These are phyloP conservation scores for Simplicillium aogashimaense DNA, from an alignment of 2,329 filamentous ascomycete genomes.

Conservation along the genomic window DNA sequence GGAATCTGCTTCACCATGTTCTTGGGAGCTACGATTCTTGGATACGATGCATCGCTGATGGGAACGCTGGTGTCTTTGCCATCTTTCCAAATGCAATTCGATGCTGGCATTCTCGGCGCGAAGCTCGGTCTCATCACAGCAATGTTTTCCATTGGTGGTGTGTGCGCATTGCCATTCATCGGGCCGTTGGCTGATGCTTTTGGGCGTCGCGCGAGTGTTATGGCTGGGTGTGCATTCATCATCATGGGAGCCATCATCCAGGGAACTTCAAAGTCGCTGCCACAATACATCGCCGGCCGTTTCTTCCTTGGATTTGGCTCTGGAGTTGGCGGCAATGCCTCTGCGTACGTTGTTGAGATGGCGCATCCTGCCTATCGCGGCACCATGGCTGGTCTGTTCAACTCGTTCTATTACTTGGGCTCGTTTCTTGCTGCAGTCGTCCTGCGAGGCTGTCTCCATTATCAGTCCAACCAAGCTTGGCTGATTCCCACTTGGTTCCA, in stretches of 20 bases:
- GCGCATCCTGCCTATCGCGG: slow-evolving; percentile 32
- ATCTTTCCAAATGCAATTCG: slow-evolving; percentile 3
- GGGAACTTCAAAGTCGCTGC: slow-evolving; percentile 23
- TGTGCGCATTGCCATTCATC: slow-evolving; percentile 15
- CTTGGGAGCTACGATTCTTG: slow-evolving; percentile 8
- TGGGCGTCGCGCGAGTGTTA: slow-evolving; percentile 4
- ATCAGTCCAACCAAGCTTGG: slow-evolving; percentile 10
- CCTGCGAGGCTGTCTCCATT: slow-evolving; percentile 27
- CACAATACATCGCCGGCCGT: slow-evolving; percentile 43
- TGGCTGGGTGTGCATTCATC: slow-evolving; percentile 4
- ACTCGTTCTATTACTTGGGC: slow-evolving; percentile 29
- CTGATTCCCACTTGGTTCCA: slow-evolving; percentile 28
- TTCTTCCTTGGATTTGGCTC: slow-evolving; percentile 49
- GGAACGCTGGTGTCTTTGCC: slow-evolving; percentile 29
- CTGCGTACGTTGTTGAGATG: slow-evolving; percentile 32
- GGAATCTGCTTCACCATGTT: slow-evolving; percentile 4
- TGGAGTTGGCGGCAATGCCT: neutral
- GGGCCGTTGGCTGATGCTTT: slow-evolving; percentile 10
- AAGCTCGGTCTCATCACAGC: slow-evolving; percentile 5
- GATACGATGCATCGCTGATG: slow-evolving; percentile 39
- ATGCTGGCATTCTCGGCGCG: slow-evolving; percentile 1
- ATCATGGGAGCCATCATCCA: slow-evolving; percentile 31
- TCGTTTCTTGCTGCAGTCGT: slow-evolving; percentile 36
- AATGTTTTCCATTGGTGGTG: slow-evolving; percentile 5
- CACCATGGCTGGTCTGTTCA: slow-evolving; percentile 23